Base-by-base conservation (phyloP, 257 asterid genomes). In the Solanum stenotomum region DNA sequence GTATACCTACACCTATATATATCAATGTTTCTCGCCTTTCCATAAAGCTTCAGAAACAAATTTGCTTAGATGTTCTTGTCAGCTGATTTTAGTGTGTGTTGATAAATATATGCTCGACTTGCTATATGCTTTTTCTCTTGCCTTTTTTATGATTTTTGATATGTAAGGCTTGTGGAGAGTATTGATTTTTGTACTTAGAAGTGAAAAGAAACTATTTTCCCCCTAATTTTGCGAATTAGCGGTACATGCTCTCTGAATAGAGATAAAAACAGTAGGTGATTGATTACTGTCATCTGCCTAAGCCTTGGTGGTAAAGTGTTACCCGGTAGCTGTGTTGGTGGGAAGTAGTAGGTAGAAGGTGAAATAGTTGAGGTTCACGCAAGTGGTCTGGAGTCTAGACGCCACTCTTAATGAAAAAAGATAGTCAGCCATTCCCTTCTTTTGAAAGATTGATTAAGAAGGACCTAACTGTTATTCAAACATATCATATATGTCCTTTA, bases 151-250 rank as follows among this genome's bases (percentile, higher is more conserved):
- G 71, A 10, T 63, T 63, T 63, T 10, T 63, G 15, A 63, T 63
- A 23, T 4, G 31, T 4, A 63, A 63, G 70, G 31, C 7, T 63
- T 2, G 70, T 63, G 70, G n/a, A 18, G 65, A 56, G n/a, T 63
- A 0, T 23, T 63, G 29, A 63, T 63, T 63, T 63, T 63, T 23
- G 78, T 56, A 56, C 65, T 56, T 56, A 7, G n/a, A 56, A 18
- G 11, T 0, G 11, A 0, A 0, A 2, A 2, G 23, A 52, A 56
- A 0, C 65, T 0, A 18, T 56, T 56, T 56, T 6, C 10, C 0
- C n/a, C 10, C 10, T 0, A 56, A 56, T 56, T 52, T 56, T 56
- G 65, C 10, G 1, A 0, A 56, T 56, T 56, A 56, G 65, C 25
- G 0, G 0, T 56, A 56, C 10, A 56, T 56, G 25, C 65, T 6